Evolutionary conservation across 257 asterid genomes (phyloP).

Genomic region (Orobanche coerulescens): DNA sequence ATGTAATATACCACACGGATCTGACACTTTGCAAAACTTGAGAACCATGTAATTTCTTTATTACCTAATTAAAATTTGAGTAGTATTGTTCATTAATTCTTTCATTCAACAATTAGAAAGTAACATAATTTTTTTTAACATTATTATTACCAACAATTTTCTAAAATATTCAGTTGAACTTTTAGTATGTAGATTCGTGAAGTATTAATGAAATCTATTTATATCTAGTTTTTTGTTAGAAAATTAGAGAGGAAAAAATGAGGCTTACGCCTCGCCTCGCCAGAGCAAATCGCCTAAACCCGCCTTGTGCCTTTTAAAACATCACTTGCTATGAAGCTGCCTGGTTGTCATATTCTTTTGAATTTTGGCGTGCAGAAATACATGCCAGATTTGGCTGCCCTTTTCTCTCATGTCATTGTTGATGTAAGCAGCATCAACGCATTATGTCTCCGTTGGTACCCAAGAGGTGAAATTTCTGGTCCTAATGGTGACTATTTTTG

Average conservation of each 20-base stretch:
- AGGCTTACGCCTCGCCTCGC: no score
- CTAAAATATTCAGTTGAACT: no score
- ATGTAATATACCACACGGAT: background rate
- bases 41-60: background rate
- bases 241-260: no score
- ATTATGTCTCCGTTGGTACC: conserved; percentile 82
- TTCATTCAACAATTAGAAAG: no score
- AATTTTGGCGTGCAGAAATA: conserved; percentile 50
- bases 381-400: conserved; percentile 92
- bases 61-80: background rate
- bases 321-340: background rate
- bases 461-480: conserved; percentile 51
- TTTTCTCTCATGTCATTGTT: conserved; percentile 79
- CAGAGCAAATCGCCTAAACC: no score
- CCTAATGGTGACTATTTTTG: background rate
- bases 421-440: conserved; percentile 94
- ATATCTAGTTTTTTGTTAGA: no score
- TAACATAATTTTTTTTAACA: no score
- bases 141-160: no score
- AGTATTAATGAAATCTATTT: no score
- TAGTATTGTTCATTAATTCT: no score
- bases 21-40: background rate
- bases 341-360: background rate
- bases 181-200: no score
- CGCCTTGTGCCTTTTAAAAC: no score